Conservation (phyloP, 1,284 basidiomycete genomes). For the Irpex sp. region DNA sequence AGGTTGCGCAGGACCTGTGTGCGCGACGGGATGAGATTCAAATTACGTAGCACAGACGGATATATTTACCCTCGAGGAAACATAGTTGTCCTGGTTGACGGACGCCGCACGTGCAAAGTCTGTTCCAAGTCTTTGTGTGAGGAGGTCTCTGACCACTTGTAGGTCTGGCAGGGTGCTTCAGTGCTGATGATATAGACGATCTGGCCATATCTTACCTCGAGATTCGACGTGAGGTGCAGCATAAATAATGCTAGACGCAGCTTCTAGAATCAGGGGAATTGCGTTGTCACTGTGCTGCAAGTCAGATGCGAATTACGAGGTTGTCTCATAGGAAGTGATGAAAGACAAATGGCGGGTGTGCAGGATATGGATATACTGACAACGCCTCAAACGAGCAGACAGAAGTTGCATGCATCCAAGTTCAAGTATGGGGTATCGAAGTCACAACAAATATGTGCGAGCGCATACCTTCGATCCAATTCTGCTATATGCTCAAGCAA, state of each 20-base stretch:
- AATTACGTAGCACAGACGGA: neutral
- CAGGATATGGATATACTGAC: too few relatives aligned
- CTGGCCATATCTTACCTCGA: constrained; percentile 41
- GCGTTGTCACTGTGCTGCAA: constrained; percentile 30
- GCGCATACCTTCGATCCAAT: constrained; percentile 45
- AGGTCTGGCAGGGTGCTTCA: constrained; percentile 43
- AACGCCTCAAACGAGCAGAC: too few relatives aligned
- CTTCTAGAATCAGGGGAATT: constrained; percentile 54
- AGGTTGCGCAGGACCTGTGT: constrained; percentile 47
- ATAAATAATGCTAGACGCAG: constrained; percentile 63
- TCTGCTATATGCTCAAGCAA: constrained; percentile 57
- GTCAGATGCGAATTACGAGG: neutral
- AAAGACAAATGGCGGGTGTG: too few relatives aligned
- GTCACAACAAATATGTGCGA: neutral
- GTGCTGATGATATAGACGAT: neutral
- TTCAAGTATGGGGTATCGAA: neutral
- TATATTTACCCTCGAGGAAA: constrained; percentile 45
- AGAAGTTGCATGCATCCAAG: neutral
- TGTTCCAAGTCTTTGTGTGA: constrained; percentile 52
- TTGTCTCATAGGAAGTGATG: too few relatives aligned
- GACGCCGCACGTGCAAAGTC: constrained; percentile 54
- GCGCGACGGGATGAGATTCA: constrained; percentile 2
- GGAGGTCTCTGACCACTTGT: constrained; percentile 45
- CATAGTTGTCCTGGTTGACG: constrained; percentile 48
- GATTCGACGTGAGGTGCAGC: constrained; percentile 53